Base-by-base conservation (phyloP, 2,329 filamentous ascomycete genomes). In the Aspergillus nomiae region DNA sequence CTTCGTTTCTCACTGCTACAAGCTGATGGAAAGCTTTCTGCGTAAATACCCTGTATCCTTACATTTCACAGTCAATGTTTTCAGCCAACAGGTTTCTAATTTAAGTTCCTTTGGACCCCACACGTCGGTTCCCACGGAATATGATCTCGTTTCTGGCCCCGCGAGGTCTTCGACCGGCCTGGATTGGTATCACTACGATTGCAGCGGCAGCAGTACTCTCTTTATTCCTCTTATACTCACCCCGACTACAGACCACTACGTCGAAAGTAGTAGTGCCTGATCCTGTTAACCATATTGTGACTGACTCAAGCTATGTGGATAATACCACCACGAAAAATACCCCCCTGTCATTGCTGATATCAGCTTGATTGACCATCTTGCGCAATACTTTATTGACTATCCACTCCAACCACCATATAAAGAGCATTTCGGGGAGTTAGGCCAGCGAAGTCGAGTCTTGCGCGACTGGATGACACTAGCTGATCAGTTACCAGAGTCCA, bases 371-470 rank as follows among this genome's bases (percentile, higher is more conserved):
- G 32, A 51, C 16, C 56, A 62, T 10, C 6, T 56, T 6, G 16
- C 56, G 1, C 48, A 62, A 21, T 62, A 62, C 30, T 62, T 62
- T 8, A 45, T 57, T 30, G 60, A 62, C 26, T 38, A 55, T 26
- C 56, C 60, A 3, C 45, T 62, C 28, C 48, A 59, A 7, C 45
- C 34, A 34, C 60, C 60, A 4, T 62, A 53, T 24, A 62, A 62
- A 16, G 50, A 55, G 32, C 51, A 36, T 16, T 62, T 54, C 12
- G 60, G 60, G 21, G 56, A 62, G 3, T n/a, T 62, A 2, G 60
- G 60, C 24, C 60, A 43, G 5, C 60, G 60, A 11, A 58, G 43
- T 24, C 60, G 48, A 36, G n/a, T 62, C 32, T 9, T 62, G 4
- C 46, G 56, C 38, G 38, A 59, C 56, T 62, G 60, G 60, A 11